Evolutionary conservation across 2,329 filamentous ascomycete genomes (phyloP).

Genomic region (Penicillium olsonii): DNA sequence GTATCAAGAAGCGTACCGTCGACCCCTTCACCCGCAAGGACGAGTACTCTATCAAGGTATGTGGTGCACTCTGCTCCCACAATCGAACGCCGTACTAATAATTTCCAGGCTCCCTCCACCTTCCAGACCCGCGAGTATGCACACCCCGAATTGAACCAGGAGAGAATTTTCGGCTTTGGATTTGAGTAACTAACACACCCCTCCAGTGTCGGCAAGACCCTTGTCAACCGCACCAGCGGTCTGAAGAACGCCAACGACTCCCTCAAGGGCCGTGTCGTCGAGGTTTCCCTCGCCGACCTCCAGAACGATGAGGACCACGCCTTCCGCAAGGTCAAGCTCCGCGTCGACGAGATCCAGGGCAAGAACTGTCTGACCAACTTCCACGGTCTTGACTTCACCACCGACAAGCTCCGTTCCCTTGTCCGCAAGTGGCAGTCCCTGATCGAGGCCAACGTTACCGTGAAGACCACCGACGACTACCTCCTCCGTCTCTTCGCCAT

Average conservation of each 20-base stretch:
- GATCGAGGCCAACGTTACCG: conserved; percentile 98
- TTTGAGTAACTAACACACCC: conserved; percentile 20
- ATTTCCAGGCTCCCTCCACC: conserved; percentile 77
- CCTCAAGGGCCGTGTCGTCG: conserved; percentile 97
- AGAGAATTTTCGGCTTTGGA: conserved; percentile 1
- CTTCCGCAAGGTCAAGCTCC: conserved; percentile 99
- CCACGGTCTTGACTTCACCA: conserved; percentile 99
- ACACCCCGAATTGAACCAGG: conserved; percentile 5
- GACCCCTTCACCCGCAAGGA: conserved; percentile 99
- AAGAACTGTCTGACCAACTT: conserved; percentile 99
- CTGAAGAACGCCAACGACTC: conserved; percentile 99
- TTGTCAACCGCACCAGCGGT: conserved; percentile 99
- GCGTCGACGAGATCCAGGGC: conserved; percentile 98
- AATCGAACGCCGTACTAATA: conserved; percentile 19
- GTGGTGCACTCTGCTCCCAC: conserved; percentile 22
- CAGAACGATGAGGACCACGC: conserved; percentile 99
- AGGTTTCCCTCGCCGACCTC: conserved; percentile 97
- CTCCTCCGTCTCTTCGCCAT: conserved; percentile 98
- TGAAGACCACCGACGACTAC: conserved; percentile 99
- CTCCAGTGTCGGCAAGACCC: conserved; percentile 94
- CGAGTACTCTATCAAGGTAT: conserved; percentile 96
- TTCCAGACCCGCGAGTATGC: conserved; percentile 96
- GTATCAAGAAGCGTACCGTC: conserved; percentile 98
- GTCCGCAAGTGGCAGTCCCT: conserved; percentile 99
- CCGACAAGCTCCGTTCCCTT: conserved; percentile 98